phyloP scores from a whole-genome alignment of 176 grass and related monocot species.

The Zoysia japonica region DNA sequence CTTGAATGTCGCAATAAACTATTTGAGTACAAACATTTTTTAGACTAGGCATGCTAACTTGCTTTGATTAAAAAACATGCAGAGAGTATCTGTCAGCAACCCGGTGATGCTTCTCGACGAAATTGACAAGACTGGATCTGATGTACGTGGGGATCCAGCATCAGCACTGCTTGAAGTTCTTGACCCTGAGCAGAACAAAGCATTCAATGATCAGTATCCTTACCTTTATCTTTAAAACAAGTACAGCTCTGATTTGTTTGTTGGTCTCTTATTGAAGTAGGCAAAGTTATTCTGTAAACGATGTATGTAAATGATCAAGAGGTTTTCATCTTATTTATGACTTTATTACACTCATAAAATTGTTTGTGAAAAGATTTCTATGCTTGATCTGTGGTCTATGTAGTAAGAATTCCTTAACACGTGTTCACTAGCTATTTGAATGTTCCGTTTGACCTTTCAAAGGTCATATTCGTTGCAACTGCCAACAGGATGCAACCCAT shows the following conservation, averaged over 20 bases:
- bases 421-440: conserved; percentile 85
- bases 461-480: conserved; percentile 97
- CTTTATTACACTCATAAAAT: not conserved
- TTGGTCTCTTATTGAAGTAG: conserved; percentile 2
- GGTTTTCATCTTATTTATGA: conserved; percentile 20
- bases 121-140: conserved; percentile 99
- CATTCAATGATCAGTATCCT: conserved; percentile 99
- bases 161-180: conserved; percentile 99
- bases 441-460: conserved; percentile 96
- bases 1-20: not conserved
- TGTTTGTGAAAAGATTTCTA: not conserved
- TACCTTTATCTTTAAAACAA: conserved; percentile 33
- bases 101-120: conserved; percentile 99
- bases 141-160: conserved; percentile 94
- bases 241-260: conserved; percentile 16
- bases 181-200: conserved; percentile 90
- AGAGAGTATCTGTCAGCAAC: conserved; percentile 96
- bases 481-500: conserved; percentile 94
- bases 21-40: conserved; percentile 18
- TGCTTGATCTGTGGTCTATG: conserved; percentile 25
- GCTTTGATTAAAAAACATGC: conserved; percentile 35
- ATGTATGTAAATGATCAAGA: not conserved
- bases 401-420: conserved; percentile 54
- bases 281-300: not conserved
- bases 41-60: conserved; percentile 20